Evolutionary conservation across 768 basidiomycete genomes (phyloP).

Genomic region (Heimioporus sp.): DNA sequence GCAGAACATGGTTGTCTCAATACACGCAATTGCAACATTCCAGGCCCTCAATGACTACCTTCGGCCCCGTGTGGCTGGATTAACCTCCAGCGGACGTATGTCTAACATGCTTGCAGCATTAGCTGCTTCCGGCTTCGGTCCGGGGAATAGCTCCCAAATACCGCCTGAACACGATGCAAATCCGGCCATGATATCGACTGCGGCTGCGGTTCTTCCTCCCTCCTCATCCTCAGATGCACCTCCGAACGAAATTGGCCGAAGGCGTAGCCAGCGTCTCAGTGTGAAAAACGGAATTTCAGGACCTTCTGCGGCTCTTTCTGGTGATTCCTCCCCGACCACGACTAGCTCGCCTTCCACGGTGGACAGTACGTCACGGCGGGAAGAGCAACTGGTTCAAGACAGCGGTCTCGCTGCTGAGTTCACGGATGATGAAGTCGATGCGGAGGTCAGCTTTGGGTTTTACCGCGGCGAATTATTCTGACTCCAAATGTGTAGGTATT

Average conservation of each 20-base stretch:
- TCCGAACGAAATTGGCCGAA: slow-evolving; percentile 49
- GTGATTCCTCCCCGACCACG: slow-evolving; percentile 14
- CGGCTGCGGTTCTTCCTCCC: slow-evolving; percentile 23
- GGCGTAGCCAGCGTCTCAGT: slow-evolving; percentile 82
- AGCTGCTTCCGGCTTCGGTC: slow-evolving; percentile 69
- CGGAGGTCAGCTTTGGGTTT: slow-evolving; percentile 45
- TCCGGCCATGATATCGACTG: slow-evolving; percentile 23
- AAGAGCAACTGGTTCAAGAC: slow-evolving; percentile 60
- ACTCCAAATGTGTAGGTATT: slow-evolving; percentile 51
- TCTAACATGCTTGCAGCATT: slow-evolving; percentile 92
- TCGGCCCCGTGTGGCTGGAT: slow-evolving; percentile 80
- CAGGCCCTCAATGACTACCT: slow-evolving; percentile 96
- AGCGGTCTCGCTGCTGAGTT: slow-evolving; percentile 71
- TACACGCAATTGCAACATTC: slow-evolving; percentile 97
- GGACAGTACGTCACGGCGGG: slow-evolving; percentile 17
- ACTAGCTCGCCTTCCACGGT: slow-evolving; percentile 30
- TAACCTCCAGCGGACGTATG: slow-evolving; percentile 61
- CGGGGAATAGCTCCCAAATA: slow-evolving; percentile 42
- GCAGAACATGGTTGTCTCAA: slow-evolving; percentile 92
- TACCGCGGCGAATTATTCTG: slow-evolving; percentile 3
- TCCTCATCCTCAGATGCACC: slow-evolving; percentile 35
- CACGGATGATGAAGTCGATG: slow-evolving; percentile 83
- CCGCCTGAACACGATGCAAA: slow-evolving; percentile 34
- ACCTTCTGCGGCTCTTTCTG: slow-evolving; percentile 11
- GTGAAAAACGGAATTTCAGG: slow-evolving; percentile 51